Percentiles rank a stretch among this genome's conserved stretches.
Conservation (phyloP, 805 yeast species). For the Teunomyces cretensis region DNA sequence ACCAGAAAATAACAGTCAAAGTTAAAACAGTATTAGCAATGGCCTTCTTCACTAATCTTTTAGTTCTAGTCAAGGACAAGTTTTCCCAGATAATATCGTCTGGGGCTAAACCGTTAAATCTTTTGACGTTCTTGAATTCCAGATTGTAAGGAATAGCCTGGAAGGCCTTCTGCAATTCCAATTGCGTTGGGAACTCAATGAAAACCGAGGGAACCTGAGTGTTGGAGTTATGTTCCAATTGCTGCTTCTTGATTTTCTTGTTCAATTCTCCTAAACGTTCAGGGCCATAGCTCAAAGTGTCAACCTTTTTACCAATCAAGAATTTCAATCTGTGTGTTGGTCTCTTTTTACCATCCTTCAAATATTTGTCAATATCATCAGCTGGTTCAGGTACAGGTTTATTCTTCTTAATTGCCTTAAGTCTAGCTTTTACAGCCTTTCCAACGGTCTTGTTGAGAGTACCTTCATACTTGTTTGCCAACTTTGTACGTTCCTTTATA, state of each 20-base stretch:
- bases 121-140: slow-evolving; percentile 46
- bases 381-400: slow-evolving; percentile 55
- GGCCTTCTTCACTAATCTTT: slow-evolving; percentile 55
- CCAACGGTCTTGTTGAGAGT: slow-evolving; percentile 59
- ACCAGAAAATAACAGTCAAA: slow-evolving; percentile 76
- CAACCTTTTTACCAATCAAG: slow-evolving; percentile 79
- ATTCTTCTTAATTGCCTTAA: slow-evolving; percentile 58
- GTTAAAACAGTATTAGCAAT: slow-evolving; percentile 66
- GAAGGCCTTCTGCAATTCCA: slow-evolving; percentile 84
- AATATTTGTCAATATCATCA: slow-evolving; percentile 59
- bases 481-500: slow-evolving; percentile 62
- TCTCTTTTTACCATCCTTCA: slow-evolving; percentile 66
- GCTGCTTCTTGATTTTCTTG: slow-evolving; percentile 59
- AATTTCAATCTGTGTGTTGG: slow-evolving; percentile 78
- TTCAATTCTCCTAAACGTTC: slow-evolving; percentile 69
- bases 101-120: slow-evolving; percentile 68
- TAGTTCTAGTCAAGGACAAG: slow-evolving; percentile 54
- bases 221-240: slow-evolving; percentile 50
- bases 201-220: slow-evolving; percentile 68
- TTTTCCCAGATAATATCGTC: slow-evolving; percentile 85
- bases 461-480: slow-evolving; percentile 61
- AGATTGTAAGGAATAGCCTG: slow-evolving; percentile 70
- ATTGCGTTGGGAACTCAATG: slow-evolving; percentile 77
- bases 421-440: slow-evolving; percentile 57
- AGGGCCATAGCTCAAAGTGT: slow-evolving; percentile 72